phyloP scores from a whole-genome alignment of 164 flowering plant species.

The Nymphaea thermarum region DNA sequence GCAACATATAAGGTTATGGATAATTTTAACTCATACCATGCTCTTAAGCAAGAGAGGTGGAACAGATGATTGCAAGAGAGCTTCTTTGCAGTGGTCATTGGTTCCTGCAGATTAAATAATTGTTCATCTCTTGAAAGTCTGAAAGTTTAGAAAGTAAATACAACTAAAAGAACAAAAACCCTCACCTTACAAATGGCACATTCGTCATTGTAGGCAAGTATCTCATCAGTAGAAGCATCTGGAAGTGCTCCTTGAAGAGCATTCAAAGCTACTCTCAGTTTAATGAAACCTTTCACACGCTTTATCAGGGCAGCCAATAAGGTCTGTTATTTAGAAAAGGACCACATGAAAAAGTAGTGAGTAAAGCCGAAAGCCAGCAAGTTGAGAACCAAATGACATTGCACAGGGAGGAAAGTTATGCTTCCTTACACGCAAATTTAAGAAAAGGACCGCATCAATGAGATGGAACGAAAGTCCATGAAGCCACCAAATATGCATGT shows the following conservation, averaged over 20 bases:
- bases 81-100: slow-evolving; percentile 95
- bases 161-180: slow-evolving; percentile 1
- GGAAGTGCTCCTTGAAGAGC: slow-evolving; percentile 93
- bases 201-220: slow-evolving; percentile 84
- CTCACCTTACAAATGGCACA: slow-evolving; percentile 96
- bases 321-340: slow-evolving; percentile 38
- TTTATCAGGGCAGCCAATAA: slow-evolving; percentile 65
- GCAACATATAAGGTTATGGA: neutral
- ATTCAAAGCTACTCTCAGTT: slow-evolving; percentile 56
- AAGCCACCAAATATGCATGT: slow-evolving; percentile 90
- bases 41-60: slow-evolving; percentile 93
- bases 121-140: slow-evolving; percentile 1
- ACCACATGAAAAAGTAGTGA: neutral
- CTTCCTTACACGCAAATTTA: slow-evolving; percentile 65
- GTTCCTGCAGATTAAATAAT: slow-evolving; percentile 49
- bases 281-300: slow-evolving; percentile 68
- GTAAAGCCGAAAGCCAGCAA: neutral
- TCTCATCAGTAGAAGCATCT: slow-evolving; percentile 83
- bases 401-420: neutral
- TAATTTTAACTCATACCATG: slow-evolving; percentile 48
- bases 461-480: slow-evolving; percentile 97
- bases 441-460: slow-evolving; percentile 79
- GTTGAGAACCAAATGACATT: neutral
- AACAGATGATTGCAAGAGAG: slow-evolving; percentile 89
- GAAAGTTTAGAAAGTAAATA: too few relatives aligned